A percentile compares a stretch with the other conserved stretches of the same genome.
phyloP scores from a whole-genome alignment of 2,329 filamentous ascomycete genomes.

The Beauveria brongniartii region DNA sequence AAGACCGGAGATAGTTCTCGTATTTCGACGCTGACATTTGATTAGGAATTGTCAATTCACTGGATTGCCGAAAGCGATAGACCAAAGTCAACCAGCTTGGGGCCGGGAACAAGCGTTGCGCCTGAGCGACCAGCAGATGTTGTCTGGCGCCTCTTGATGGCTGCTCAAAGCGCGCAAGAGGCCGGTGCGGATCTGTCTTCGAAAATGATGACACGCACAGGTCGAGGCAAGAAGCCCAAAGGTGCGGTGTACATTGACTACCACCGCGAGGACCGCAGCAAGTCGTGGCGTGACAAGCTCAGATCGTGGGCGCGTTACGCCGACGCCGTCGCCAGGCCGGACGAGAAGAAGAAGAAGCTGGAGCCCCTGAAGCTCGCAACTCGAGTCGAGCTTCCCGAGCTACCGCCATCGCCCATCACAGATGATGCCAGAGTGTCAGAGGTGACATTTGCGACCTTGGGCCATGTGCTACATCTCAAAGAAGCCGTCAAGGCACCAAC shows the following conservation, averaged over 20 bases:
- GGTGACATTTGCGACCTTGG: slow-evolving; percentile 33
- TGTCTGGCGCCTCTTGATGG: slow-evolving; percentile 37
- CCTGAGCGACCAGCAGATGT: slow-evolving; percentile 35
- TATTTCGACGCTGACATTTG: slow-evolving; percentile 7
- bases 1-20: not conserved
- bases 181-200: slow-evolving; percentile 11
- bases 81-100: not conserved
- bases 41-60: slow-evolving; percentile 27
- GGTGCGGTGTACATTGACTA: slow-evolving; percentile 16
- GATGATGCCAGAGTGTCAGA: not conserved
- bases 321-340: slow-evolving; percentile 13
- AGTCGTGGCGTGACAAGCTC: slow-evolving; percentile 28
- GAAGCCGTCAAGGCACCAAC: slow-evolving; percentile 10
- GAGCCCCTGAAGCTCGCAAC: not conserved
- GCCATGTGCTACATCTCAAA: slow-evolving; percentile 37
- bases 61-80: slow-evolving; percentile 31
- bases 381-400: not conserved
- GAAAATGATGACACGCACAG: slow-evolving; percentile 16
- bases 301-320: slow-evolving; percentile 24
- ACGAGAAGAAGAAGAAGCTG: not conserved
- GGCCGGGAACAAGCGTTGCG: slow-evolving; percentile 12
- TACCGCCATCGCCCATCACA: not conserved
- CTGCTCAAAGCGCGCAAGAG: slow-evolving; percentile 10
- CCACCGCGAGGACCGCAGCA: slow-evolving; percentile 23
- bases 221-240: slow-evolving; percentile 6